phyloP scores from a whole-genome alignment of 2,329 filamentous ascomycete species.

The Scedosporium apiospermum region DNA sequence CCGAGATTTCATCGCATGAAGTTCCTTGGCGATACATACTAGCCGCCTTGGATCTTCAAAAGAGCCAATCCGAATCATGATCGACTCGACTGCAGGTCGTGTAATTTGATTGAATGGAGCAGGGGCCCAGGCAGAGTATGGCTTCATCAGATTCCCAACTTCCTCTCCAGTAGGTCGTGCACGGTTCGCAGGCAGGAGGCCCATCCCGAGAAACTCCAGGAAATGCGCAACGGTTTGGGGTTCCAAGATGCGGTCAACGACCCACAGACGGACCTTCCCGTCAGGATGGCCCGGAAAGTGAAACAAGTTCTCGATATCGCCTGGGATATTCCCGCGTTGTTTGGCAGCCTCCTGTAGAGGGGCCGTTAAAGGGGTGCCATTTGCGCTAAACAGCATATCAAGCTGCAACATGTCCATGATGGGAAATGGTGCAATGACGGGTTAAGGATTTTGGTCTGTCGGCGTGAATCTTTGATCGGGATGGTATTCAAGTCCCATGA shows the following conservation, averaged over 20 bases:
- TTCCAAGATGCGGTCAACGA: conserved; percentile 15
- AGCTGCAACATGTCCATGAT: neutral
- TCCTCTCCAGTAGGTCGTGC: neutral
- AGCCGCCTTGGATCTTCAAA: conserved; percentile 12
- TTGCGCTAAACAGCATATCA: neutral
- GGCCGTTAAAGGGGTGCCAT: neutral
- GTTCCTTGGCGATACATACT: conserved; percentile 15
- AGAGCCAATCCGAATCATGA: conserved; percentile 13
- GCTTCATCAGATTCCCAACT: neutral
- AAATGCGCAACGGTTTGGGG: conserved; percentile 14
- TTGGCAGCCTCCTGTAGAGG: neutral
- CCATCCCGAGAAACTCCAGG: conserved; percentile 9
- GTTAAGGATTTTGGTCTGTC: too few relatives aligned
- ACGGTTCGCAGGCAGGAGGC: neutral
- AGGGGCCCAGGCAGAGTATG: conserved; percentile 14
- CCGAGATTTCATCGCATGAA: conserved; percentile 19
- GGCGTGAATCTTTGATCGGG: too few relatives aligned
- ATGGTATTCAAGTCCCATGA: too few relatives aligned
- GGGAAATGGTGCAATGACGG: too few relatives aligned
- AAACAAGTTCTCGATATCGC: neutral
- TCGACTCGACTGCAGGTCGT: conserved; percentile 6
- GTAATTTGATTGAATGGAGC: conserved; percentile 10
- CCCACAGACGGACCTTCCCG: conserved; percentile 11
- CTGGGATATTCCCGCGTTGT: neutral
- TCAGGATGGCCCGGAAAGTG: neutral